Conservation (phyloP, 2,329 filamentous ascomycete species). For the Xylogone sp. region DNA sequence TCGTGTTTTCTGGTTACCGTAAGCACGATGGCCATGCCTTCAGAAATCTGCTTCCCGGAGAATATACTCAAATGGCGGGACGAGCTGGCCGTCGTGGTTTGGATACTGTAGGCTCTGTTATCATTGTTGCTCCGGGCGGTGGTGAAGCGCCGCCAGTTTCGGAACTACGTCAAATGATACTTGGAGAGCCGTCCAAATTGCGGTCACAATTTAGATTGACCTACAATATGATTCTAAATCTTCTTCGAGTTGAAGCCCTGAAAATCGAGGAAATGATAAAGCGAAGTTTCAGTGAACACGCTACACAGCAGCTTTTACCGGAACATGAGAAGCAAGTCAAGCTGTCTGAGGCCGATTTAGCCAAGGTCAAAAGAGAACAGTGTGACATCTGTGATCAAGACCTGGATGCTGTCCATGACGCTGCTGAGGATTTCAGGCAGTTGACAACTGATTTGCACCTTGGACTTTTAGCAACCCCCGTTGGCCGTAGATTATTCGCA, state of each 20-base stretch:
- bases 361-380: conserved; percentile 80
- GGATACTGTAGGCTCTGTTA: conserved; percentile 88
- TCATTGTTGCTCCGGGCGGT: conserved; percentile 77
- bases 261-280: conserved; percentile 99
- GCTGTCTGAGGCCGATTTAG: conserved; percentile 84
- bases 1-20: conserved; percentile 94
- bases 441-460: conserved; percentile 80
- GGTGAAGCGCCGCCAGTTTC: conserved; percentile 86
- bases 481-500: conserved; percentile 76
- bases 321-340: conserved; percentile 96
- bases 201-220: conserved; percentile 94
- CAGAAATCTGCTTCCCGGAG: conserved; percentile 84
- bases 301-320: conserved; percentile 87
- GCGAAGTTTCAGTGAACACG: conserved; percentile 97
- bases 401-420: conserved; percentile 76
- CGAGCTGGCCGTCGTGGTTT: conserved; percentile 89
- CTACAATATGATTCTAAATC: conserved; percentile 98
- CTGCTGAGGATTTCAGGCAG: conserved; percentile 73
- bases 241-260: conserved; percentile 89
- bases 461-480: conserved; percentile 71
- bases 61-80: conserved; percentile 98
- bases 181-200: conserved; percentile 92
- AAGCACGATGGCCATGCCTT: conserved; percentile 95
- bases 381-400: conserved; percentile 79
- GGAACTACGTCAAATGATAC: conserved; percentile 86